phyloP scores from a whole-genome alignment of 495 filamentous ascomycete genomes.

The Penicillium angulare region DNA sequence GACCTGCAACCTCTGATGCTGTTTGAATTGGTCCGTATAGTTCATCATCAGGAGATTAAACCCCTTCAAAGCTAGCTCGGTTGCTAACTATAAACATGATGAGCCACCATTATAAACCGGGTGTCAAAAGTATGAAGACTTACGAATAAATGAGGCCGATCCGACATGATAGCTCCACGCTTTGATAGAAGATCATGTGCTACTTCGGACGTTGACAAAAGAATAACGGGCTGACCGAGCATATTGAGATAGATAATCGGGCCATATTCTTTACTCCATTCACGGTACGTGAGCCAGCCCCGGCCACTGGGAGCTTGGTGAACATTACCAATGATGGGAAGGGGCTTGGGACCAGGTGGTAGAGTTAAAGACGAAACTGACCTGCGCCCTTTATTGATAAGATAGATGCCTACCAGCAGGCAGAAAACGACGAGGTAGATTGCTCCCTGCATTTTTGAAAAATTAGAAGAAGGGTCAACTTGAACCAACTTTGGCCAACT shows the following conservation, averaged over 20 bases:
- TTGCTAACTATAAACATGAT: conserved; percentile 12
- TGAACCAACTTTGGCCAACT: no score
- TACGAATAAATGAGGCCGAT: not conserved
- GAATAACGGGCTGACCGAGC: conserved; percentile 24
- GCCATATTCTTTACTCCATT: conserved; percentile 44
- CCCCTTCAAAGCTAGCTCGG: conserved; percentile 15
- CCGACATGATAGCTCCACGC: conserved; percentile 1
- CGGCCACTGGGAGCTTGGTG: conserved; percentile 49
- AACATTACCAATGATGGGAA: conserved; percentile 57
- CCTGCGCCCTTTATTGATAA: not conserved
- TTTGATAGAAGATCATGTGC: conserved; percentile 32
- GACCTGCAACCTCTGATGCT: conserved; percentile 19
- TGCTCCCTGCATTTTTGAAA: not conserved
- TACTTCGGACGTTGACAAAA: conserved; percentile 24
- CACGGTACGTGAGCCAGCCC: conserved; percentile 59
- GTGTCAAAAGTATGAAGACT: not conserved
- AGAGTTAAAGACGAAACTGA: conserved; percentile 19
- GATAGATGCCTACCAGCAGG: not conserved
- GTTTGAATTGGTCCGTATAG: conserved; percentile 18
- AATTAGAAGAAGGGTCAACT: no score
- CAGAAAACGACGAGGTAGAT: not conserved
- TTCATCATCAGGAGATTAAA: conserved; percentile 23
- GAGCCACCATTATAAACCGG: not conserved
- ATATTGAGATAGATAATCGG: conserved; percentile 32
- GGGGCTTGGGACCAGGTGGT: conserved; percentile 55